Base-by-base conservation (phyloP, 352 stramenopile genomes). In the Hyaloperonospora brassicae region DNA sequence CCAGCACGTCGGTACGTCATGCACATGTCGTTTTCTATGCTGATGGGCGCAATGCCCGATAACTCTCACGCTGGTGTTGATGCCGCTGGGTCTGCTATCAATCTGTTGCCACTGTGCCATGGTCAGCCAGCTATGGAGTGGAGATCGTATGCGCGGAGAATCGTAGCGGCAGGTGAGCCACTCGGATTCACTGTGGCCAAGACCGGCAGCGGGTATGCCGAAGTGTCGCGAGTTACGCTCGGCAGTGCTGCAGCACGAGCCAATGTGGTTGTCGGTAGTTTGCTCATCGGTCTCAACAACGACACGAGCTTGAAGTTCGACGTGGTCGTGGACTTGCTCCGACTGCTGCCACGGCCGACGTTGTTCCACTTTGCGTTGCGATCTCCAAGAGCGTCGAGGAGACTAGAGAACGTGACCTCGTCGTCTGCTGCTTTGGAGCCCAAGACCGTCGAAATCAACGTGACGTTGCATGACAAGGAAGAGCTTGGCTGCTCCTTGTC, bases 181-280 rank as follows among this genome's bases (percentile, higher is more conserved):
- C 64, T 93, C 36, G 84, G 84, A 14, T 76, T 93, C 35, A 90
- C 77, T 17, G 54, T 93, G 35, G 76, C 74, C 0, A 90, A 89
- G 50, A 75, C 77, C 2, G 74, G 66, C 9, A 77, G 68, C 2
- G 79, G 79, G 1, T 86, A 81, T 62, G 80, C 84, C 1, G 76
- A 91, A 46, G 74, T 93, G 24, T 84, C 72, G 27, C 73, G 73
- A n/a, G 55, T 93, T 14, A 71, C 71, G 1, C 63, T 73, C 0
- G 77, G 70, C 13, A 76, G 84, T 11, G 70, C 72, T 27, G 81
- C 84, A 1, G 79, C 90, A 43, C 41, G 55, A 47, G 62, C 77
- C 13, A 68, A 76, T 35, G 79, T 93, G 25, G 62, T 87, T 1
- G 69, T 91, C 4, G 84, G 81, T 11, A 90, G 80, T 56, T 86